Base-by-base conservation (phyloP, 2,329 filamentous ascomycete genomes). In the Scedosporium minutisporum region DNA sequence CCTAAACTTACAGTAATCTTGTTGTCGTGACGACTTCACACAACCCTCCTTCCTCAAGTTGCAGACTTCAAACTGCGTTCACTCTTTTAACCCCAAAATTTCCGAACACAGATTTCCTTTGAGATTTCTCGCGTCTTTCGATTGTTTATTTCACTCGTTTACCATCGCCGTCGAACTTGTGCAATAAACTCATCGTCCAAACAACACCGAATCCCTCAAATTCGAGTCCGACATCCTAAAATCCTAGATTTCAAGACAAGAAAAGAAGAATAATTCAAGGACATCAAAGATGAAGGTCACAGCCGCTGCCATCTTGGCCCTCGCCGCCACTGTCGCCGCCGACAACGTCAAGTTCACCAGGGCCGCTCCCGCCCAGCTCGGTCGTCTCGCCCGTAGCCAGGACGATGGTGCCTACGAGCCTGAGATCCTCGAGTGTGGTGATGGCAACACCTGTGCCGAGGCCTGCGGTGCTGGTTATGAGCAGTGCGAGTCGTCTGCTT, bases 401-500 rank as follows among this genome's bases (percentile, higher is more conserved):
- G 76, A 69, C 66, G 73, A 71, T 16, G 55, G 44, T 68, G 81
- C 76, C 67, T 85, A 82, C 73, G 72, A 74, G 72, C 82, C 78
- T 61, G 74, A 77, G 64, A 74, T 78, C 71, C 75, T 74, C 62
- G 68, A 74, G 64, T 86, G 82, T 70, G 77, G 77, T 59, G 68
- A 72, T 14, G 83, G 82, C 64, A 69, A 71, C 62, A 82, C 80
- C 46, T 86, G 83, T 73, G 76, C 76, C 58, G 77, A 82, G 66
- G 81, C 82, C 57, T 86, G 83, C 70, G 83, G 83, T 58, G 65
- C 75, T 51, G 77, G 75, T 48, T 82, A 76, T 69, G 71, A 75
- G 63, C 73, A 79, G 65, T 86, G 83, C 73, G 66, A 77, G 33
- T 81, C 81, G 25, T 71, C 69, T 60, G 80, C 83, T 66, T 72